Evolutionary conservation across 495 filamentous ascomycete genomes (phyloP), one percentile per base, ranked within the genome.

Genomic region (Beverwykella pulmonaria): DNA sequence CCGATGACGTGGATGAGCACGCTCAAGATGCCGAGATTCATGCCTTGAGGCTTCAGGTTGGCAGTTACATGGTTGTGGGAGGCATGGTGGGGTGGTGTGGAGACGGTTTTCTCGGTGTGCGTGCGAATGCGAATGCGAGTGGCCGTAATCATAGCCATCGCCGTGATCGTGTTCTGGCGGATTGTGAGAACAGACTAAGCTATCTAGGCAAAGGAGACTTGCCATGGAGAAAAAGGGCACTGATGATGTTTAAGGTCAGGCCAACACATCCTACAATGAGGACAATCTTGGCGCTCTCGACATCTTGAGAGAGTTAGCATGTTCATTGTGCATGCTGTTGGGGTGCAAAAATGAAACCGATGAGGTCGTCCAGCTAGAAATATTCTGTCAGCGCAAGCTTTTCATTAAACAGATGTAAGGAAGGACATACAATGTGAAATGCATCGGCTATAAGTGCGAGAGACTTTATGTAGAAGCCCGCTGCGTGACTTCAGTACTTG

Each of bases 1-100:
- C 94, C 94, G 76, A 97, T 83, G 32, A 84, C 77, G 63, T 84
- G 82, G 27, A 83, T 46, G 26, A 84, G 57, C 0, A 83, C 81
- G 5, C 79, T 82, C 65, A 79, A 70, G 69, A 81, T 81, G 5
- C 79, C 81, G 2, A 83, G 65, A 49, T 81, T 80, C 25, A 76
- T 79, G 17, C 74, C 70, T 5, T 23, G 27, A 0, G 25, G 17
- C 17, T 49, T 59, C 2, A 23, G n/a, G 63, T 17, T 19, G 58
- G 49, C 22, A 2, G 65, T 63, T 2, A 61, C 27, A 12, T 66
- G 49, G 1, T 48, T 54, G 54, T 69, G 66, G 17, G 19, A 39
- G 10, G 60, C 66, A 29, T 69, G 66, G 19, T 54, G n/a, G n/a
- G n/a, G n/a, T 29, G 27, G 27, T 52, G 20, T 54, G 41, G 4